Base-by-base conservation (phyloP, 1,284 basidiomycete species). In the Cryptococcus neoformans region DNA sequence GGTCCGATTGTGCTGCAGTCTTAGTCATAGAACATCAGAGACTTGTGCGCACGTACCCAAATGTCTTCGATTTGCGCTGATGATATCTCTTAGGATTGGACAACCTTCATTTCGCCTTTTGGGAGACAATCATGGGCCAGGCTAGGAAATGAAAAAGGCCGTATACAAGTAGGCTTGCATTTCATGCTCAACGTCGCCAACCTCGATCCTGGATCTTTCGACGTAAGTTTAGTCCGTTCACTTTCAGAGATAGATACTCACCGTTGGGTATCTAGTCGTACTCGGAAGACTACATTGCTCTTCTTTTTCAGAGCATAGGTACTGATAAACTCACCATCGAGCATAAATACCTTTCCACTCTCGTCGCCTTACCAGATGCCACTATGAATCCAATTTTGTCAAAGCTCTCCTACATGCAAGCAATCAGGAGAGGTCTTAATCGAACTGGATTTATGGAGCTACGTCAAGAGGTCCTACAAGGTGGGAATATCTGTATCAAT, bases 1-100 rank as follows among this genome's bases (percentile, higher is more conserved):
- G 90, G 89, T 81, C 88, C 3, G 84, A 86, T 7, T 92, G 88
- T 65, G 85, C 83, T 0, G 81, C 82, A 40, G 82, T 90, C 21
- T 69, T 88, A 10, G 76, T 78, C 1, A 84, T 89, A 8, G 82
- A 84, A 54, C 85, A 86, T 58, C 80, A 80, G 10, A 73, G 80
- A 57, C 77, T 80, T 65, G 86, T 85, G 55, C 64, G 79, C 65
- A 28, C 17, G 14, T 7, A 9, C 14, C 34, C 6, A 34, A 8
- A 6, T 12, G 40, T 12, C 16, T 8, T 14, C 8, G 46, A 11
- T 28, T 16, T 28, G 46, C 34, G 34, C 46, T 47, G 9, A 47
- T 14, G 14, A 14, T 28, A 38, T 49, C 44, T 45, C 46, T 10
- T 67, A 89, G 83, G 81, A 84, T 44, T 92, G 91, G 91, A 72